phyloP scores from a whole-genome alignment of 2,329 filamentous ascomycete genomes.

The Trichoderma hamatum region DNA sequence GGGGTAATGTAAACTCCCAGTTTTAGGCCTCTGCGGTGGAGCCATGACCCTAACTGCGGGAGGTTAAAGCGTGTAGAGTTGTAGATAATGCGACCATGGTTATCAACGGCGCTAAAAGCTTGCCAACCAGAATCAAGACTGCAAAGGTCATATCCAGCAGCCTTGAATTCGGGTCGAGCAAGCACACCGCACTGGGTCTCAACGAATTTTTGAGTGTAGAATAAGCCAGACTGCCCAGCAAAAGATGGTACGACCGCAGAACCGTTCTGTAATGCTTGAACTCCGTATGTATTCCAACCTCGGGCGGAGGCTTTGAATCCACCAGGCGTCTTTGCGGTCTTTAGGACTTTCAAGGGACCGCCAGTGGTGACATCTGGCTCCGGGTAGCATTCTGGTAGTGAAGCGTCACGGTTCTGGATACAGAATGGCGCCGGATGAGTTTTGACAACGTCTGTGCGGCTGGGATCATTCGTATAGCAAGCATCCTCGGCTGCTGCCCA shows the following conservation, averaged over 20 bases:
- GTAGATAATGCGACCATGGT: constrained; percentile 24
- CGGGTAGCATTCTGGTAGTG: constrained; percentile 22
- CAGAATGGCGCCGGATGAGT: constrained; percentile 22
- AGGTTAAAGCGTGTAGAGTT: constrained; percentile 26
- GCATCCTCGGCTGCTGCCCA: constrained; percentile 15
- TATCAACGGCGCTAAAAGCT: constrained; percentile 23
- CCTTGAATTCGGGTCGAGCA: constrained; percentile 13
- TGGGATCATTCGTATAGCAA: constrained; percentile 18
- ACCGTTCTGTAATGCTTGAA: constrained; percentile 23
- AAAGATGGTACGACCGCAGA: constrained; percentile 27
- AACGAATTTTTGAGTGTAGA: constrained; percentile 25
- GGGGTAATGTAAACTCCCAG: constrained; percentile 27
- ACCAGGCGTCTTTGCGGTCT: constrained; percentile 21
- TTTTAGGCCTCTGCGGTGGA: constrained; percentile 18
- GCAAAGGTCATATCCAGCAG: constrained; percentile 25
- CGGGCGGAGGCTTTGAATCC: constrained; percentile 24
- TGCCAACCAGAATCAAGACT: constrained; percentile 38
- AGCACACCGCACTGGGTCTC: constrained; percentile 28
- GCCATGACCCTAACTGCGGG: constrained; percentile 24
- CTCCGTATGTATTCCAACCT: constrained; percentile 27
- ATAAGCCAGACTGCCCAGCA: constrained; percentile 22
- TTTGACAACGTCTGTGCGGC: constrained; percentile 16
- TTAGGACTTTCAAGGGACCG: constrained; percentile 22
- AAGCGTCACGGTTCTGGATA: constrained; percentile 23
- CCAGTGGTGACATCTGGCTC: constrained; percentile 13